These are phyloP conservation scores for Umbelopsis sp. DNA, from an alignment of 371 early-diverging fungal genomes.

Conservation along the genomic window DNA sequence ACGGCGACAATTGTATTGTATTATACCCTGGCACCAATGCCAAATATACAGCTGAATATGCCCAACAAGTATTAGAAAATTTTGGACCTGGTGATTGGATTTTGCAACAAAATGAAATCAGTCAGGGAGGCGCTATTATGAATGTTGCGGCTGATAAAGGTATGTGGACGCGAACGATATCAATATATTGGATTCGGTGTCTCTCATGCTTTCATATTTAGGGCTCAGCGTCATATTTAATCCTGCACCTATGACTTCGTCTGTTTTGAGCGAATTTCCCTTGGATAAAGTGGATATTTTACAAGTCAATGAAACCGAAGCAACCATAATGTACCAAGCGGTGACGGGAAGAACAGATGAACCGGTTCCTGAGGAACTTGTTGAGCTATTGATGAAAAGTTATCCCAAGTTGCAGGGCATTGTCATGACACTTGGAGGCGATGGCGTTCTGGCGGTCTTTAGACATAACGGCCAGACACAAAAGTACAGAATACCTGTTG, in stretches of 20 bases:
- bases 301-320: conserved; percentile 83
- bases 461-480: conserved; percentile 34
- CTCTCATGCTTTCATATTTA: conserved; percentile 18
- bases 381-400: neutral
- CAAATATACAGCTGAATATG: conserved; percentile 46
- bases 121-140: conserved; percentile 70
- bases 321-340: conserved; percentile 45
- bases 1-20: conserved; percentile 87
- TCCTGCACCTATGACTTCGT: conserved; percentile 81
- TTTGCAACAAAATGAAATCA: conserved; percentile 88
- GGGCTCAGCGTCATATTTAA: conserved; percentile 79
- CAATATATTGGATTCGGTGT: neutral
- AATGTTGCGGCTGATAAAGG: conserved; percentile 58
- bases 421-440: conserved; percentile 77
- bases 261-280: conserved; percentile 55
- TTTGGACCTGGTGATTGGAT: conserved; percentile 68
- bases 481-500: conserved; percentile 47
- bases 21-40: conserved; percentile 84
- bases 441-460: conserved; percentile 61
- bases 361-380: neutral
- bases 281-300: conserved; percentile 74
- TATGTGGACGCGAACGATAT: conserved; percentile 9
- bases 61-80: conserved; percentile 37
- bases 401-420: conserved; percentile 52
- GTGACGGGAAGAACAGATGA: neutral